phyloP scores from a whole-genome alignment of 805 yeast species.

The Maudiozyma turicensis region DNA sequence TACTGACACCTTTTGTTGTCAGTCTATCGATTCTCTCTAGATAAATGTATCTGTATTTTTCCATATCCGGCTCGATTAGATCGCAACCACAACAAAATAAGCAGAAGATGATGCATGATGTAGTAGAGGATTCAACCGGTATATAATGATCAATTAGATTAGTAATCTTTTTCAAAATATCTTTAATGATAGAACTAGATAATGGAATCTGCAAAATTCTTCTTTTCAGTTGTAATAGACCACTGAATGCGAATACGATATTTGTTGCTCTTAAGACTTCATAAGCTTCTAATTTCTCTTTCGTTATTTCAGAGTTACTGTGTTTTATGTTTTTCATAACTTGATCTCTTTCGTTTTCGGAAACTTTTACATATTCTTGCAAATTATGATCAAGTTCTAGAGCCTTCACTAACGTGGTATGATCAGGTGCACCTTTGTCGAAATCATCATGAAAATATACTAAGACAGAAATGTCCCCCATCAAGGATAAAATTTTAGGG shows the following conservation, averaged over 20 bases:
- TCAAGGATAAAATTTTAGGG: conserved; percentile 46
- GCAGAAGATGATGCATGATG: conserved; percentile 13
- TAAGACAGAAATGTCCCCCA: conserved; percentile 39
- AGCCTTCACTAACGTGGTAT: conserved; percentile 15
- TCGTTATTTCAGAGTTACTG: conserved; percentile 8
- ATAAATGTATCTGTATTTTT: conserved; percentile 7
- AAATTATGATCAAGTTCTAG: conserved; percentile 32
- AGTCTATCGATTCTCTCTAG: conserved; percentile 7
- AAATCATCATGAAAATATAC: conserved; percentile 25
- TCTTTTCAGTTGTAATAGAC: conserved; percentile 46
- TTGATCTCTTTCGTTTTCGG: conserved; percentile 21
- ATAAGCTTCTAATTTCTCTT: conserved; percentile 12
- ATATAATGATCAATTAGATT: conserved; percentile 7
- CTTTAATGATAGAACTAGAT: conserved; percentile 39
- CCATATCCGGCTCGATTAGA: conserved; percentile 7
- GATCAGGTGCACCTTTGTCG: not conserved
- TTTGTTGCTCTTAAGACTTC: conserved; percentile 38
- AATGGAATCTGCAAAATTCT: conserved; percentile 45
- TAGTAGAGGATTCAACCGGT: conserved; percentile 6
- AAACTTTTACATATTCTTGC: conserved; percentile 14
- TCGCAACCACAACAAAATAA: conserved; percentile 20
- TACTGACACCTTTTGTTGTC: conserved; percentile 11
- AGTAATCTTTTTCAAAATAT: conserved; percentile 13
- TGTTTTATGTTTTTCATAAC: not conserved
- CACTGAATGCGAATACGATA: conserved; percentile 42